Base-by-base conservation (phyloP, 345 rosid genomes). In the Aethionema arabicum region DNA sequence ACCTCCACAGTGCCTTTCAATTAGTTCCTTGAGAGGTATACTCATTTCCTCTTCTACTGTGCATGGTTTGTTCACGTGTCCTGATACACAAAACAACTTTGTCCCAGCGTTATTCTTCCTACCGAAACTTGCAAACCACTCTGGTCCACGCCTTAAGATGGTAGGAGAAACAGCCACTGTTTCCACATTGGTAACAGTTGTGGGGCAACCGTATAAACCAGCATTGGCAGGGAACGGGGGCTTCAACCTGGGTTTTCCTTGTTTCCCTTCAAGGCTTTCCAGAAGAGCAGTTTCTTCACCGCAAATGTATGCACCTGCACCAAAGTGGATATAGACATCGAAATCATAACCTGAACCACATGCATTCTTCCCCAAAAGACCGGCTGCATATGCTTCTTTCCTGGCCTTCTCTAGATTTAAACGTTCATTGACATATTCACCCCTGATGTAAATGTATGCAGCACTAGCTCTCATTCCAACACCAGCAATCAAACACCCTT, bases 141-240 rank as follows among this genome's bases (percentile, higher is more conserved):
- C 97, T 6, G 97, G 99, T 10, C 98, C 96, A 56, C 95, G 97
- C 75, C 96, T 80, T 66, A 93, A 70, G 67, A 93, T 90, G 41
- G 96, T 87, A 61, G 99, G 99, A 52, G 99, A 93, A 74, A 93
- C 96, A 44, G 97, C 95, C 33, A 93, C 92, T 3, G 97, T 90
- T 76, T 93, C 99, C 45, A 90, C 99, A 67, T 90, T 93, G 51
- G 97, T 90, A 38, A 90, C 97, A 56, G 99, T 93, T 29, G 95
- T 86, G 47, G 96, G 99, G 62, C 97, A 93, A 66, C 99, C 99
- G 61, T 90, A 93, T 59, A 93, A 77, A 40, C 99, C 97, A 10
- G 96, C 90, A 83, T 90, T 90, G 49, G 96, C 99, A 46, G 97
- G 99, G 81, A 87, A 93, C 33, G 99, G 97, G 69, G 99, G 99